Evolutionary conservation across 805 yeast genomes (phyloP).

Genomic region (Komagataella populi): DNA sequence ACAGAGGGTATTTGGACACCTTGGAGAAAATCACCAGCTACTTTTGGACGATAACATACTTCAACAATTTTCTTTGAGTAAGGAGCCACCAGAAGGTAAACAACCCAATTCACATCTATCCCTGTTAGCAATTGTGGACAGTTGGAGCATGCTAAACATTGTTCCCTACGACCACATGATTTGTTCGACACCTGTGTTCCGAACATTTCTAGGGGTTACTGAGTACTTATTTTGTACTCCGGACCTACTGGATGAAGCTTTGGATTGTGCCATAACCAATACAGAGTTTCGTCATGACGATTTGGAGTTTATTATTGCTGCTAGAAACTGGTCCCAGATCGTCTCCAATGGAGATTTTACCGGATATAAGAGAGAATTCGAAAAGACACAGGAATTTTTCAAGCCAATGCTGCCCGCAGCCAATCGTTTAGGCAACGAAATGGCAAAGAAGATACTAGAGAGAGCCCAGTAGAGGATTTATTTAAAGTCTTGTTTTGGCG

Average conservation of each 20-base stretch:
- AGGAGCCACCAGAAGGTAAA: constrained; percentile 50
- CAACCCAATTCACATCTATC: constrained; percentile 86
- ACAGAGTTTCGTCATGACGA: constrained; percentile 76
- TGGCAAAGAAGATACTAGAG: constrained; percentile 66
- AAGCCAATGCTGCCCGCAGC: constrained; percentile 83
- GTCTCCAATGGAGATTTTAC: constrained; percentile 66
- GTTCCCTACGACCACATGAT: constrained; percentile 95
- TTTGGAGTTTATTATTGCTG: constrained; percentile 83
- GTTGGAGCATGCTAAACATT: constrained; percentile 77
- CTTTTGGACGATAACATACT: constrained; percentile 66
- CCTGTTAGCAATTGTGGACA: constrained; percentile 80
- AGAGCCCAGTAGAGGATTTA: constrained; percentile 9
- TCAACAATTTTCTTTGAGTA: constrained; percentile 67
- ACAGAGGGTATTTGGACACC: constrained; percentile 61
- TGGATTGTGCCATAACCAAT: constrained; percentile 56
- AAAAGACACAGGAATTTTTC: constrained; percentile 72
- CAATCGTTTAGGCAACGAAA: constrained; percentile 77
- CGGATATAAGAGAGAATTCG: constrained; percentile 60
- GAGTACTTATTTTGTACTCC: constrained; percentile 85
- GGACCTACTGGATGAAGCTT: constrained; percentile 65
- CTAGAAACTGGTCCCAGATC: constrained; percentile 77
- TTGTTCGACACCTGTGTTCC: constrained; percentile 84
- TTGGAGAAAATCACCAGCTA: constrained; percentile 39
- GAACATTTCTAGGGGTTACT: constrained; percentile 88
- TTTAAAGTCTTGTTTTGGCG: neutral